Percentiles rank a stretch among this genome's conserved stretches.
Conservation (phyloP, 768 basidiomycete genomes). For the Suillus subalutaceus region DNA sequence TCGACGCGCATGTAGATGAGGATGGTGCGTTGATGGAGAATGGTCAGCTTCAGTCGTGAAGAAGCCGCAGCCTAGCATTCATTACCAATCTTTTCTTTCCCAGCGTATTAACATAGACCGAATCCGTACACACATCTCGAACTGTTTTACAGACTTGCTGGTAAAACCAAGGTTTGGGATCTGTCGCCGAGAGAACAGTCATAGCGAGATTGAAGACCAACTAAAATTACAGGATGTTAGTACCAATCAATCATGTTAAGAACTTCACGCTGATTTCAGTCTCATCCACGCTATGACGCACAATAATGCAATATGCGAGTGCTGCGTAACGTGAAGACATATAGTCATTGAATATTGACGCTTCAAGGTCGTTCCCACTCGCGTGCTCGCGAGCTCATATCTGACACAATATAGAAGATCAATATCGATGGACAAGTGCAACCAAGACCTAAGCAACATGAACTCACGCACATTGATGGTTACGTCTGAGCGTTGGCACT, state of each 20-base stretch:
- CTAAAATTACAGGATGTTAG: neutral
- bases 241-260: neutral
- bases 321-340: neutral
- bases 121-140: neutral
- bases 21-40: neutral
- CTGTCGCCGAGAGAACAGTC: neutral
- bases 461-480: neutral
- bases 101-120: neutral
- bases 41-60: neutral
- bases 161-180: too few species aligned
- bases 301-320: slow-evolving; percentile 3
- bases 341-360: neutral
- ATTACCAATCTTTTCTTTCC: neutral
- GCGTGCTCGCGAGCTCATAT: neutral
- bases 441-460: neutral
- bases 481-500: neutral
- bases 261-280: neutral
- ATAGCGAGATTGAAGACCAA: neutral
- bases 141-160: neutral
- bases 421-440: neutral
- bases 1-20: neutral
- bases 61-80: neutral
- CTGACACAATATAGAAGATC: neutral
- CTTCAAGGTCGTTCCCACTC: too few species aligned
- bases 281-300: neutral